Evolutionary conservation across 2,329 filamentous ascomycete genomes (phyloP), one percentile per base, ranked within the genome.

Genomic region (Pseudogymnoascus sp.): DNA sequence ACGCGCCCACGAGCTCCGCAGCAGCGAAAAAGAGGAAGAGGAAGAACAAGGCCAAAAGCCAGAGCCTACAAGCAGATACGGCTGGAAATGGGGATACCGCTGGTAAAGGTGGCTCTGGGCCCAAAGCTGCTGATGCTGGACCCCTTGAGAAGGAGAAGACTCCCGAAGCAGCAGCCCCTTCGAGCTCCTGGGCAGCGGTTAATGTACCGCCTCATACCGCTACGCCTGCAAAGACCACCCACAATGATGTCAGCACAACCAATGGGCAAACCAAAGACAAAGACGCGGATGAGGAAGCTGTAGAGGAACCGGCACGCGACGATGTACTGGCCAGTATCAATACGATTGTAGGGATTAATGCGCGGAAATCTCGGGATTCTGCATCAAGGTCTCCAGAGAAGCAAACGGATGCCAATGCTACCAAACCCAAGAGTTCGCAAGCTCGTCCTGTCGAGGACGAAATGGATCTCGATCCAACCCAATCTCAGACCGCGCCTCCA

Each of bases 11-110:
- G 8, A 55, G 35, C 35, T 36, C 41, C 36, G n/a, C 42, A n/a
- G n/a, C 25, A 55, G 31, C 21, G 33, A 61, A 61, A 27, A 58
- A 36, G 25, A 61, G 58, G 42, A 61, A 31, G 58, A 59, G 58
- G 29, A 61, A 38, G 42, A 33, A n/a, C 8, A 61, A 27, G 25
- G 13, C 29, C 31, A 58, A 38, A 27, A 29, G 33, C 13, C 21
- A 44, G 31, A 55, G 48, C 42, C 61, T 66, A 60, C 25, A 39
- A 38, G 58, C 60, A 59, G 29, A 51, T n/a, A 64, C 64, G 4
- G 59, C 63, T 33, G 29, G 4, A 33, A 5, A 17, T 55, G 48
- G 29, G 9, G 48, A 9, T 17, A 29, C 7, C n/a, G 48, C 4
- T 12, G 10, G 29, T 21, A 27, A 10, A 5, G 21, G n/a, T 12